Conservation (phyloP, 2,329 filamentous ascomycete species). For the Metarhizium humberi region DNA sequence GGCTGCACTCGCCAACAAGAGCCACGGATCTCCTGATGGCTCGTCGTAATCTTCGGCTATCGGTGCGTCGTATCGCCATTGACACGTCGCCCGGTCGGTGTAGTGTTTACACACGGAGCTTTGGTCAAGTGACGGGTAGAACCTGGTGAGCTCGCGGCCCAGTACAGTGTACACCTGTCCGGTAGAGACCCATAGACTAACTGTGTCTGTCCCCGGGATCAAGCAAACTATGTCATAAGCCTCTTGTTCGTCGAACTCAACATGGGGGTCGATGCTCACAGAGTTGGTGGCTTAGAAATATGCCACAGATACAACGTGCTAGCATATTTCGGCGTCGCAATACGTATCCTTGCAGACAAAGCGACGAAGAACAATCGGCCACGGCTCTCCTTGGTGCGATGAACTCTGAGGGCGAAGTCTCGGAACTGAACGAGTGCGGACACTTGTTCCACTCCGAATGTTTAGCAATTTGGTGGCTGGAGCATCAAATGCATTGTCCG, state of each 20-base stretch:
- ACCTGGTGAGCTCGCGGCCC: background rate
- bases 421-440: background rate
- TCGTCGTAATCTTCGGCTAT: background rate
- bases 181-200: background rate
- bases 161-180: background rate
- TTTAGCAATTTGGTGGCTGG: background rate
- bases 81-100: background rate
- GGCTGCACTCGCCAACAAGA: background rate
- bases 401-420: background rate
- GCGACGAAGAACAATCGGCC: background rate
- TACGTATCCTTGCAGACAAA: no score
- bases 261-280: background rate
- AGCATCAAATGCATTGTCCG: background rate
- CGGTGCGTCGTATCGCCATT: background rate
- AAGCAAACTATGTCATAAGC: background rate
- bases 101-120: background rate
- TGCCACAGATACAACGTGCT: background rate
- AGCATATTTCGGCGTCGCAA: background rate
- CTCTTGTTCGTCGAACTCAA: background rate
- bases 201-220: no score
- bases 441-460: slow-evolving; percentile 1
- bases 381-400: background rate
- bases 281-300: background rate
- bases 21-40: background rate
- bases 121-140: background rate